A percentile compares a stretch with the other conserved stretches of the same genome.
These are phyloP conservation scores for Phytophthora hybrid DNA, from an alignment of 352 stramenopile genomes.

Conservation along the genomic window DNA sequence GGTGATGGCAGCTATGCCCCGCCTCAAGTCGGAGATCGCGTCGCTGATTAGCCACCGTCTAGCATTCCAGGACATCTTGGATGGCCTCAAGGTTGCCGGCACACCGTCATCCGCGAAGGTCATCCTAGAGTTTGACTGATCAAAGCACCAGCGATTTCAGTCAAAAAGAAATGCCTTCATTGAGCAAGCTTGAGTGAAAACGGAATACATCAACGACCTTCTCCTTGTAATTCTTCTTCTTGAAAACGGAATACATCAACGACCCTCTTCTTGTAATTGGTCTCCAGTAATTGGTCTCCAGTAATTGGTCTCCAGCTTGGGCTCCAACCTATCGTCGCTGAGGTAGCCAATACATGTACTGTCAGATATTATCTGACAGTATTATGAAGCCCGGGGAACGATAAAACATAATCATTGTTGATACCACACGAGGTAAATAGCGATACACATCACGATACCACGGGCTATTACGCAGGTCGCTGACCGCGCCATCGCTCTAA, in stretches of 20 bases:
- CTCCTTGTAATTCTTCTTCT: no score
- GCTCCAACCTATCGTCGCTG: no score
- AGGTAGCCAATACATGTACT: no score
- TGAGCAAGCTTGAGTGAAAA: not conserved
- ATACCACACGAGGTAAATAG: not conserved
- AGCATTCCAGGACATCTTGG: constrained; percentile 32
- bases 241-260: no score
- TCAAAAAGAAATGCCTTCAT: not conserved
- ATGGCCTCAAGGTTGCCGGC: constrained; percentile 32
- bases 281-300: no score
- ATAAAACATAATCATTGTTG: not conserved
- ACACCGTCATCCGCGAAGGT: constrained; percentile 40
- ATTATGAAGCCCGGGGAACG: not conserved
- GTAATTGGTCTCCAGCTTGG: no score
- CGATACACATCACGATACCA: not conserved
- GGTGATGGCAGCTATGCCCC: constrained; percentile 34
- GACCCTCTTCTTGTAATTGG: no score
- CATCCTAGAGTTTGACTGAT: constrained; percentile 36
- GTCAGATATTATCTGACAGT: no score
- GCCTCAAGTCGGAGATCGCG: constrained; percentile 27
- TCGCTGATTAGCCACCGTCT: constrained; percentile 39
- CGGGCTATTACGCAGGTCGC: constrained; percentile 2
- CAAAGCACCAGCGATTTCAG: not conserved
- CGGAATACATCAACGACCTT: no score
- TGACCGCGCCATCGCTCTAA: constrained; percentile 14